Evolutionary conservation across 805 yeast species (phyloP).

Genomic region (Starmerella bombi): DNA sequence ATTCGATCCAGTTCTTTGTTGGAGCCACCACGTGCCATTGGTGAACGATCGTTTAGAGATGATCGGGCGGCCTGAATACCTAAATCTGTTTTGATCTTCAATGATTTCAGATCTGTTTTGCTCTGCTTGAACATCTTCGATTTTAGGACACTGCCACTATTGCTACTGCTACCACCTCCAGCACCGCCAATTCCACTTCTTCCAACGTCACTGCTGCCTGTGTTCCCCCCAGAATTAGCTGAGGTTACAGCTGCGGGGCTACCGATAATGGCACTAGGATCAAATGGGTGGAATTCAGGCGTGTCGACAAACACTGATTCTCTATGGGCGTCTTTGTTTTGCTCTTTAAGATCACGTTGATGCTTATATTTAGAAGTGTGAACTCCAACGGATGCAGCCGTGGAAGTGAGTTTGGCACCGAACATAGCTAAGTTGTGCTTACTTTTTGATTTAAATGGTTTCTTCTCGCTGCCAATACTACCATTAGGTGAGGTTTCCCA

Average conservation of each 20-base stretch:
- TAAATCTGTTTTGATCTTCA: constrained; percentile 23
- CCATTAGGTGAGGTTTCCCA: background rate
- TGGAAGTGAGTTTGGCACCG: constrained; percentile 22
- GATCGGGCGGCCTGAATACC: constrained; percentile 21
- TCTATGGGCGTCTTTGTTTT: constrained; percentile 5
- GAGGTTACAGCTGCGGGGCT: background rate
- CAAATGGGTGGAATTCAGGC: constrained; percentile 12
- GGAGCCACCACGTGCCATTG: constrained; percentile 25
- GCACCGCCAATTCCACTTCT: constrained; percentile 1
- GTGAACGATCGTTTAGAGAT: constrained; percentile 23
- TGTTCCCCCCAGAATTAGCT: background rate
- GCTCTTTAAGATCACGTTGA: constrained; percentile 8
- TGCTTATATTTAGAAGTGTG: constrained; percentile 21
- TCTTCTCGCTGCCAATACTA: constrained; percentile 3
- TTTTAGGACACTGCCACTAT: constrained; percentile 18
- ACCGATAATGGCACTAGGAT: background rate
- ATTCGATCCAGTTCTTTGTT: constrained; percentile 29
- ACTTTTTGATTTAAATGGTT: constrained; percentile 14
- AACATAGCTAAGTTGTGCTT: constrained; percentile 20
- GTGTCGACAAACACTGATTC: constrained; percentile 12
- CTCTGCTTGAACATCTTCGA: constrained; percentile 28
- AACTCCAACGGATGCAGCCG: constrained; percentile 27
- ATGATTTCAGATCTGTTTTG: constrained; percentile 20
- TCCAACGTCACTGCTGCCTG: background rate
- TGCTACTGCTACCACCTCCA: background rate